phyloP scores from a whole-genome alignment of 2,329 filamentous ascomycete genomes.

The Domatiomyces catenatus region DNA sequence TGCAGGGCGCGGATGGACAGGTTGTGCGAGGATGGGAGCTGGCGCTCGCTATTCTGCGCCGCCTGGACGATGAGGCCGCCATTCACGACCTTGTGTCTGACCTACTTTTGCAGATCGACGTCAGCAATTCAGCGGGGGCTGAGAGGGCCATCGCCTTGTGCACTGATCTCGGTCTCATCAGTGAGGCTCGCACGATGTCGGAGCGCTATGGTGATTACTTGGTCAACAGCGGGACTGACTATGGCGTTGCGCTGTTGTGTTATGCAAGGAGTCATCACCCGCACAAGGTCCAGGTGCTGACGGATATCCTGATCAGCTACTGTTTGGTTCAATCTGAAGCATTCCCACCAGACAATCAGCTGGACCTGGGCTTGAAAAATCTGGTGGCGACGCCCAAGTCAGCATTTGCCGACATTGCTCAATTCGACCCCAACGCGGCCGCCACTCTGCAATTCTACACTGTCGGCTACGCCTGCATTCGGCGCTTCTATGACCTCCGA shows the following conservation, averaged over 20 bases:
- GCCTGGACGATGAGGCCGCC: conserved; percentile 57
- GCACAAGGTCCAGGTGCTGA: conserved; percentile 66
- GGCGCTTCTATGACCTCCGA: conserved; percentile 78
- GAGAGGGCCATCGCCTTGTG: conserved; percentile 71
- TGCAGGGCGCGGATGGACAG: conserved; percentile 22
- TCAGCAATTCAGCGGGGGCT: conserved; percentile 55
- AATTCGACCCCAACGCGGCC: conserved; percentile 65
- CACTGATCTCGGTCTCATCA: conserved; percentile 59
- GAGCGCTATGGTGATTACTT: conserved; percentile 77
- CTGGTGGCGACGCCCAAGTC: conserved; percentile 58
- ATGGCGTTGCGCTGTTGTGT: conserved; percentile 77
- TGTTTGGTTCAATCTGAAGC: conserved; percentile 72
- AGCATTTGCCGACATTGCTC: conserved; percentile 56
- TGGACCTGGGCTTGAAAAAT: conserved; percentile 56
- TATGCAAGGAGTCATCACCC: conserved; percentile 71
- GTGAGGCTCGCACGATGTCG: conserved; percentile 65
- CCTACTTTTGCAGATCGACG: conserved; percentile 56
- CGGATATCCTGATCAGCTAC: conserved; percentile 74
- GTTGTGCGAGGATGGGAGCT: conserved; percentile 72
- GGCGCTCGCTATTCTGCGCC: conserved; percentile 64
- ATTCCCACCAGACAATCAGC: conserved; percentile 54
- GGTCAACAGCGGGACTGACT: conserved; percentile 55
- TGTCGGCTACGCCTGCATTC: conserved; percentile 80
- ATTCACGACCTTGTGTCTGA: conserved; percentile 61
- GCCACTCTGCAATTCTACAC: conserved; percentile 70